Conservation (phyloP, 768 basidiomycete genomes). For the Nevesoporus exiguus region DNA sequence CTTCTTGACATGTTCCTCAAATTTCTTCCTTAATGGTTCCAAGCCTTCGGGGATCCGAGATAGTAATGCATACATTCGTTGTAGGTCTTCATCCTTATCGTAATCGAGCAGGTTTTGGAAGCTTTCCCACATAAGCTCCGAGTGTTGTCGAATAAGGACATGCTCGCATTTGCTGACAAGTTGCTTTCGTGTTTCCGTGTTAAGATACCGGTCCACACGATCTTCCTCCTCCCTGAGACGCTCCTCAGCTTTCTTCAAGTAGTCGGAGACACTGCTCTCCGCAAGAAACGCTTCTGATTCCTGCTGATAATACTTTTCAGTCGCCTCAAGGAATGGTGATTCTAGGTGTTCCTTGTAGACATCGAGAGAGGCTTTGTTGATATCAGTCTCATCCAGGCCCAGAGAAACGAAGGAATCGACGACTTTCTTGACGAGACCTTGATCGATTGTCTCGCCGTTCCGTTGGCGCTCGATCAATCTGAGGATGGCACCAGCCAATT, state of each 20-base stretch:
- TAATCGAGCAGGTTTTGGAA: constrained; percentile 88
- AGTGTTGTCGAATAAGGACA: constrained; percentile 85
- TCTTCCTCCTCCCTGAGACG: constrained; percentile 93
- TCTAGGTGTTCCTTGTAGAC: constrained; percentile 93
- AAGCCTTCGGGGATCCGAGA: constrained; percentile 87
- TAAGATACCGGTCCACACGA: constrained; percentile 90
- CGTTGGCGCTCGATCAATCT: constrained; percentile 90
- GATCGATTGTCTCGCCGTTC: constrained; percentile 92
- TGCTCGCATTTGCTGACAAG: constrained; percentile 84
- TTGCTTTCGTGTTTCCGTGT: constrained; percentile 81
- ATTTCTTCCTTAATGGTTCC: constrained; percentile 86
- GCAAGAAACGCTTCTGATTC: constrained; percentile 91
- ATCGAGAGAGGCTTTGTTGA: constrained; percentile 89
- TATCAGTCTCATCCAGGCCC: constrained; percentile 88
- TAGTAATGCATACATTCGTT: constrained; percentile 91
- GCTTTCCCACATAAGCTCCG: constrained; percentile 84
- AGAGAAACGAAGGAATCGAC: constrained; percentile 94
- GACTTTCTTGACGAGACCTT: constrained; percentile 89
- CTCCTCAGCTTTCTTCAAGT: constrained; percentile 92
- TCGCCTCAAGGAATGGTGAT: constrained; percentile 80
- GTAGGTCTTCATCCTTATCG: constrained; percentile 93
- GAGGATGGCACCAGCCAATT: constrained; percentile 84
- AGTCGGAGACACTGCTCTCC: constrained; percentile 88
- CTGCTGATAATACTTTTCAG: constrained; percentile 86
- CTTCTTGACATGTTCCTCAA: constrained; percentile 94